phyloP scores from a whole-genome alignment of 2,329 filamentous ascomycete genomes.

The Huntiella savannae region DNA sequence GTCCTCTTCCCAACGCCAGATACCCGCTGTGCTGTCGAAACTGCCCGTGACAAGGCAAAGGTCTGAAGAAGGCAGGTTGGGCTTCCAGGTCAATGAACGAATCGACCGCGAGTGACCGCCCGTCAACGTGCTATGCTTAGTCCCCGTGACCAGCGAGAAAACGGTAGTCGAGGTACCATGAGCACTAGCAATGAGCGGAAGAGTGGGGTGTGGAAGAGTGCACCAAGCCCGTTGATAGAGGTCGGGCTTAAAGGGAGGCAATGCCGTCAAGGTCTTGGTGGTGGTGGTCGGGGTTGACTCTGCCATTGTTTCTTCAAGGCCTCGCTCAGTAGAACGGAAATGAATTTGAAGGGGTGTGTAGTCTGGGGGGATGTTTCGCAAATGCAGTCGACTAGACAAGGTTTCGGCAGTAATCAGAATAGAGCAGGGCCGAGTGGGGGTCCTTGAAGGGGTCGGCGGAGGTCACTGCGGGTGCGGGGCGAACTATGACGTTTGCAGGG shows the following conservation, averaged over 20 bases:
- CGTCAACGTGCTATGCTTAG: slow-evolving; percentile 57
- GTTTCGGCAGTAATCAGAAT: too few species aligned
- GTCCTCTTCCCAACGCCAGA: slow-evolving; percentile 46
- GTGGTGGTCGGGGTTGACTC: too few species aligned
- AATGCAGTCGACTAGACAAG: too few species aligned
- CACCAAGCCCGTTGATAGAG: slow-evolving; percentile 65
- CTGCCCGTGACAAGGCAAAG: slow-evolving; percentile 78
- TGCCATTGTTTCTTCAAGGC: too few species aligned
- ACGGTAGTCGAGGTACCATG: slow-evolving; percentile 75
- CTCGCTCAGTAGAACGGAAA: too few species aligned
- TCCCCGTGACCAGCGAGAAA: slow-evolving; percentile 69
- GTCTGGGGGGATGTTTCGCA: too few species aligned
- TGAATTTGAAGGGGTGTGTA: too few species aligned
- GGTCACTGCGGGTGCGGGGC: too few species aligned
- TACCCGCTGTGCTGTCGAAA: slow-evolving; percentile 81
- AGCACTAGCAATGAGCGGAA: slow-evolving; percentile 75
- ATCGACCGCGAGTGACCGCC: slow-evolving; percentile 85
- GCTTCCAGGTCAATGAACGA: slow-evolving; percentile 77
- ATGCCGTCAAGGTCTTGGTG: slow-evolving; percentile 15
- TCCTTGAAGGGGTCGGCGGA: too few species aligned
- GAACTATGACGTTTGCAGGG: too few species aligned
- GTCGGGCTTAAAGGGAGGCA: slow-evolving; percentile 33
- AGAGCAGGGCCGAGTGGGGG: too few species aligned
- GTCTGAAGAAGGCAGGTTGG: slow-evolving; percentile 37
- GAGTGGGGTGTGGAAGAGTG: slow-evolving; percentile 64